Evolutionary conservation across 768 basidiomycete species (phyloP).

Genomic region (Serendipita sp.): DNA sequence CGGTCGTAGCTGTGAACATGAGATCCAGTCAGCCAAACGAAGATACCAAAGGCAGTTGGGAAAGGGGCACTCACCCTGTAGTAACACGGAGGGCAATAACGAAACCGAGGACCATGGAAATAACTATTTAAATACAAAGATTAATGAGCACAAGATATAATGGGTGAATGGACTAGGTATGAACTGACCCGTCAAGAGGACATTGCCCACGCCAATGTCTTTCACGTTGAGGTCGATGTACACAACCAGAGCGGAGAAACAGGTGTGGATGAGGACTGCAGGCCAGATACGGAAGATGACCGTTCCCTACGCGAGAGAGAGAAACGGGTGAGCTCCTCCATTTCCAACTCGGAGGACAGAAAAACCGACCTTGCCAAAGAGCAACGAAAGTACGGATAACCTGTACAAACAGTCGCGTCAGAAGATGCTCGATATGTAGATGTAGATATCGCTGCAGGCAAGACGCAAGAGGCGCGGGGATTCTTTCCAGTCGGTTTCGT

Average conservation of each 20-base stretch:
- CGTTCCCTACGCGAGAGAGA: background rate
- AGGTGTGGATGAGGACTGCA: slow-evolving; percentile 43
- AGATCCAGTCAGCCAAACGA: background rate
- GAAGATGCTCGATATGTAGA: background rate
- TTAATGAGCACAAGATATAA: background rate
- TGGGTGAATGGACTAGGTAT: background rate
- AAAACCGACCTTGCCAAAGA: background rate
- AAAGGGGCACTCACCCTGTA: slow-evolving; percentile 31
- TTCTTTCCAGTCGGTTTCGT: too few relatives aligned
- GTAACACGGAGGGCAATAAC: slow-evolving; percentile 46
- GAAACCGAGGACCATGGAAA: slow-evolving; percentile 39
- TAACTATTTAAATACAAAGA: slow-evolving; percentile 6
- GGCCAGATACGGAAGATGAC: slow-evolving; percentile 49
- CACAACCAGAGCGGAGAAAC: slow-evolving; percentile 35
- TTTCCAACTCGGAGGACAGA: background rate
- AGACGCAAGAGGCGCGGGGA: too few relatives aligned
- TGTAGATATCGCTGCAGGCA: too few relatives aligned
- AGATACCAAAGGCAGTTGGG: background rate
- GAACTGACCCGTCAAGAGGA: background rate
- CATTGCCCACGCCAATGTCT: slow-evolving; percentile 42
- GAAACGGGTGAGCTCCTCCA: background rate
- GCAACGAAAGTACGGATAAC: background rate
- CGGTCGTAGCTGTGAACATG: slow-evolving; percentile 32
- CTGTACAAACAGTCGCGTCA: background rate
- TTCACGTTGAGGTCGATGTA: slow-evolving; percentile 38